Evolutionary conservation across 345 rosid genomes (phyloP).

Genomic region (Kernera saxatilis): DNA sequence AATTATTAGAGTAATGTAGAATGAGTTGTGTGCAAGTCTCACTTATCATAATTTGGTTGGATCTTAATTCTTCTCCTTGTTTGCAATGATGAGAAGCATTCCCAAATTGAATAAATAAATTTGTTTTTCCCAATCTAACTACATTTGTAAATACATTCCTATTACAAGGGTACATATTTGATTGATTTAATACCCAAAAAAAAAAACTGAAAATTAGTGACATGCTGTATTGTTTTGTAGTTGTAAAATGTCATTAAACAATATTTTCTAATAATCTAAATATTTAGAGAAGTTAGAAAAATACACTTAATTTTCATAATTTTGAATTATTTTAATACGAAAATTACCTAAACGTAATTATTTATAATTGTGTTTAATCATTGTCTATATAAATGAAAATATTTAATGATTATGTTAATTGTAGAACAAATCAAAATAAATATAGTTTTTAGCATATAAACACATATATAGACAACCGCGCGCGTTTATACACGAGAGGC

Average conservation of each 20-base stretch:
- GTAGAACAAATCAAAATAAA: neutral
- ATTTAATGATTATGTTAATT: neutral
- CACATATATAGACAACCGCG: neutral
- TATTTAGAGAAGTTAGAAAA: neutral
- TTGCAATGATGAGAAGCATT: slow-evolving; percentile 27
- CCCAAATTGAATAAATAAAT: neutral
- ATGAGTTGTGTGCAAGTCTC: slow-evolving; percentile 33
- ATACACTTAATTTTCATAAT: neutral
- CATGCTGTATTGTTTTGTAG: neutral
- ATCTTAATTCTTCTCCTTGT: slow-evolving; percentile 8
- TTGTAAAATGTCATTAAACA: neutral
- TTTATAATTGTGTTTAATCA: too few relatives aligned
- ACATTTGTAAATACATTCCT: neutral
- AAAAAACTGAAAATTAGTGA: neutral
- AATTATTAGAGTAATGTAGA: slow-evolving; percentile 13
- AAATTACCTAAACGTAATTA: too few relatives aligned
- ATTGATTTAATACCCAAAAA: neutral
- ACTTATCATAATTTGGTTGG: slow-evolving; percentile 26
- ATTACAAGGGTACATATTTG: neutral
- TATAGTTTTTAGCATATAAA: neutral
- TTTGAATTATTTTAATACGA: too few relatives aligned
- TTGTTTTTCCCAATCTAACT: neutral
- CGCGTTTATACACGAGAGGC: neutral
- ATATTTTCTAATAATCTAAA: neutral
- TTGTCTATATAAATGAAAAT: too few relatives aligned